Evolutionary conservation across 1,284 basidiomycete genomes (phyloP).

Genomic region (Anthracocystis panici-leucophaei): DNA sequence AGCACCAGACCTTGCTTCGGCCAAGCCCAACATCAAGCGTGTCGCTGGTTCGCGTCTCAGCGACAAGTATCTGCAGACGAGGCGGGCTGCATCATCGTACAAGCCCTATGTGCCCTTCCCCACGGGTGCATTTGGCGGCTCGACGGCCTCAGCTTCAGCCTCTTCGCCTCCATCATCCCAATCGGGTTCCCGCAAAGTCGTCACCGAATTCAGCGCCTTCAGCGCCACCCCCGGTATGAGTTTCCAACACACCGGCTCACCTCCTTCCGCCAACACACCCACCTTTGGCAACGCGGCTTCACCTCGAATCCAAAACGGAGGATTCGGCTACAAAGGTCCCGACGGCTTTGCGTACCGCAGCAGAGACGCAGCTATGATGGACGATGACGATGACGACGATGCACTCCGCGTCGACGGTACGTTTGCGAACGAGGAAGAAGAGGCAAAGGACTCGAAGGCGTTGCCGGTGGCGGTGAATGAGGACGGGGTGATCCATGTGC

Average conservation of each 20-base stretch:
- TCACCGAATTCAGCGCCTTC: conserved; percentile 63
- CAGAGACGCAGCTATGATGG: conserved; percentile 43
- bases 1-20: conserved; percentile 80
- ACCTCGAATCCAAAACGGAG: conserved; percentile 26
- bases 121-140: conserved; percentile 24
- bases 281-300: conserved; percentile 23
- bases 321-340: conserved; percentile 37
- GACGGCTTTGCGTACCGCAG: conserved; percentile 42
- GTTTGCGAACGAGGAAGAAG: conserved; percentile 24
- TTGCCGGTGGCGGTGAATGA: conserved; percentile 47
- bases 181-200: conserved; percentile 50
- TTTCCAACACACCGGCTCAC: conserved; percentile 50
- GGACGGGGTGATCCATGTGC: conserved; percentile 59
- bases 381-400: conserved; percentile 62
- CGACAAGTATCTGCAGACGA: conserved; percentile 63
- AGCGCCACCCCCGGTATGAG: conserved; percentile 60
- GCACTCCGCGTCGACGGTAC: conserved; percentile 53
- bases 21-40: conserved; percentile 80
- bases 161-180: conserved; percentile 11
- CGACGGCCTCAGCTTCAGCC: neutral
- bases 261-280: conserved; percentile 20
- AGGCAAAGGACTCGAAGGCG: conserved; percentile 27
- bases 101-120: conserved; percentile 55
- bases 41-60: conserved; percentile 71
- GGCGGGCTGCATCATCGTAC: conserved; percentile 54